Conservation (phyloP, 2,329 filamentous ascomycete genomes). For the Conoideocrella luteorostrata region DNA sequence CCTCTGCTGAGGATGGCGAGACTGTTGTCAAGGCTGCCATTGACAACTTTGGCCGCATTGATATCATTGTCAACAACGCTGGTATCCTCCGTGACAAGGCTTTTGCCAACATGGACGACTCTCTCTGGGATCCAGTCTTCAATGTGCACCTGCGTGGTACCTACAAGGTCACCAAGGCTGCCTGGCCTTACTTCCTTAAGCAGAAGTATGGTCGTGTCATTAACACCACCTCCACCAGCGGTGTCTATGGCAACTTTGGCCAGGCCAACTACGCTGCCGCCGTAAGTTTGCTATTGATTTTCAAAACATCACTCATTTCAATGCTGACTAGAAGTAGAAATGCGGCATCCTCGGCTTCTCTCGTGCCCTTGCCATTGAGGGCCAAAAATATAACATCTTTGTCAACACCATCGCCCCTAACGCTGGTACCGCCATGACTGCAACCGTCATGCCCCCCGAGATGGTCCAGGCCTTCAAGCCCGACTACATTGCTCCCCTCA, state of each 20-base stretch:
- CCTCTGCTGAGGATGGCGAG: conserved; percentile 88
- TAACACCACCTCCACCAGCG: conserved; percentile 94
- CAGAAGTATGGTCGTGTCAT: conserved; percentile 97
- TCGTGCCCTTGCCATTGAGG: conserved; percentile 85
- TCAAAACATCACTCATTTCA: too few species aligned
- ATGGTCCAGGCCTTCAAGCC: conserved; percentile 99
- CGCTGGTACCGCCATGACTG: conserved; percentile 91
- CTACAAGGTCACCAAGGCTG: conserved; percentile 94
- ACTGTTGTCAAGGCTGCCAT: conserved; percentile 87
- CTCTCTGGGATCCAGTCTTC: conserved; percentile 85
- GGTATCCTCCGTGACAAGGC: conserved; percentile 97
- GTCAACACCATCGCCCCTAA: conserved; percentile 98
- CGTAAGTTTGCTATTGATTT: conserved; percentile 41
- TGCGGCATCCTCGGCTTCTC: conserved; percentile 92
- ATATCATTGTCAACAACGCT: conserved; percentile 96
- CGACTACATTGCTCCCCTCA: conserved; percentile 91
- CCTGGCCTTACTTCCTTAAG: conserved; percentile 96
- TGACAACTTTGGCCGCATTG: conserved; percentile 86
- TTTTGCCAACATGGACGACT: conserved; percentile 95
- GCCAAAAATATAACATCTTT: conserved; percentile 94
- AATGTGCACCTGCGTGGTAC: conserved; percentile 91
- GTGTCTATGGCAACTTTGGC: conserved; percentile 98
- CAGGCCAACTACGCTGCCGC: conserved; percentile 96
- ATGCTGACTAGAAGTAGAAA: too few species aligned
- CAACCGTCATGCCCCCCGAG: conserved; percentile 90